phyloP scores from a whole-genome alignment of 805 yeast genomes.

The Metschnikowia santaceciliae region DNA sequence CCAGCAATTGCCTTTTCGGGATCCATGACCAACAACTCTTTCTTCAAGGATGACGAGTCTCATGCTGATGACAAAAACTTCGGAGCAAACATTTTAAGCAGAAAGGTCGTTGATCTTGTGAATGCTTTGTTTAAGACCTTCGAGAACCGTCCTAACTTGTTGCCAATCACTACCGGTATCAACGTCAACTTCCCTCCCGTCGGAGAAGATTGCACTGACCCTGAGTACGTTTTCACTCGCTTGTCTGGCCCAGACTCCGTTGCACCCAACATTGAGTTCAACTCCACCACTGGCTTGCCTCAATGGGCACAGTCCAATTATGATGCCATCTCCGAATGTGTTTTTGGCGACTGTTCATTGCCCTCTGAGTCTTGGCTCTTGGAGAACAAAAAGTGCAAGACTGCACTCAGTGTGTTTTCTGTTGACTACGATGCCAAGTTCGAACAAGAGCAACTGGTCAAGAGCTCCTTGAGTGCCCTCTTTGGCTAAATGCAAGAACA shows the following conservation, averaged over 20 bases:
- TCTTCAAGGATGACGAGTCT: constrained; percentile 21
- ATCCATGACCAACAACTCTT: constrained; percentile 24
- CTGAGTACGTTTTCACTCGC: constrained; percentile 44
- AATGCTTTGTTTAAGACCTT: constrained; percentile 16
- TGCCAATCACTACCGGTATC: constrained; percentile 23
- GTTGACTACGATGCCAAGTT: constrained; percentile 43
- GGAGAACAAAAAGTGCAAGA: constrained; percentile 30
- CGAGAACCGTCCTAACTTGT: constrained; percentile 13
- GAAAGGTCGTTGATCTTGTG: constrained; percentile 23
- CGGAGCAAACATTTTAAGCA: constrained; percentile 25
- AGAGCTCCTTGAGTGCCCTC: constrained; percentile 15
- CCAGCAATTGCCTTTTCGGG: constrained; percentile 28
- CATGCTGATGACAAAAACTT: constrained; percentile 17
- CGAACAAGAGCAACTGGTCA: constrained; percentile 14
- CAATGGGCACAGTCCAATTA: constrained; percentile 12
- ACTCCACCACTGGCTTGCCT: constrained; percentile 34
- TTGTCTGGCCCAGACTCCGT: constrained; percentile 39
- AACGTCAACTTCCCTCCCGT: constrained; percentile 26
- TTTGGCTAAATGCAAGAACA: not conserved
- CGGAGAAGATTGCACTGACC: constrained; percentile 34
- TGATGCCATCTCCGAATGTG: constrained; percentile 37
- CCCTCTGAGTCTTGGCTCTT: constrained; percentile 25
- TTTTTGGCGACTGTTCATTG: constrained; percentile 24
- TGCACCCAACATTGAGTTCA: constrained; percentile 32
- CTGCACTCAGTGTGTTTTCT: constrained; percentile 45